A percentile compares a stretch with the other conserved stretches of the same genome.
Evolutionary conservation across 2,329 filamentous ascomycete genomes (phyloP).

Genomic region (Fusarium brachygibbosum): DNA sequence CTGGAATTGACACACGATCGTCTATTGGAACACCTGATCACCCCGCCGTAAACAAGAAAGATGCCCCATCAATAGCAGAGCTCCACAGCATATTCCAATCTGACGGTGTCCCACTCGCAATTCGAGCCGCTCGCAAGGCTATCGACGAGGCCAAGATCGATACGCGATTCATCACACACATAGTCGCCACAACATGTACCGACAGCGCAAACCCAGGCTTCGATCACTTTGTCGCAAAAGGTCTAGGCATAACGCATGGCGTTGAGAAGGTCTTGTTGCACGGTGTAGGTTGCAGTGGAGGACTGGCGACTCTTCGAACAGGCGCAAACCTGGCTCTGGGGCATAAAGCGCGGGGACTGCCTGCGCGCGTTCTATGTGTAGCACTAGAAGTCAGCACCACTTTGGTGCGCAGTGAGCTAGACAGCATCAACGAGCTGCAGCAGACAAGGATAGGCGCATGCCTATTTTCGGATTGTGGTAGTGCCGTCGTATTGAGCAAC

Average conservation of each 20-base stretch:
- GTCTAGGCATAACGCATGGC: constrained; percentile 67
- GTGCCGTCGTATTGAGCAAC: constrained; percentile 74
- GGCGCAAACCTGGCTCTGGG: constrained; percentile 76
- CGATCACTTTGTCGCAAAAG: constrained; percentile 73
- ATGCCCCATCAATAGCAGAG: constrained; percentile 66
- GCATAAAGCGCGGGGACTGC: constrained; percentile 68
- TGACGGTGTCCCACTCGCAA: constrained; percentile 70
- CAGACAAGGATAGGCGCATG: constrained; percentile 74
- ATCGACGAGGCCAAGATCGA: constrained; percentile 67
- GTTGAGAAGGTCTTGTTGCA: constrained; percentile 76
- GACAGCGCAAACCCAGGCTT: constrained; percentile 78
- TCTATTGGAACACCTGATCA: constrained; percentile 73
- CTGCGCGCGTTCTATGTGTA: constrained; percentile 74
- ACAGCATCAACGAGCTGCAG: constrained; percentile 70
- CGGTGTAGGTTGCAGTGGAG: constrained; percentile 75
- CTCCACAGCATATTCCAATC: constrained; percentile 68
- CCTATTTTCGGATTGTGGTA: constrained; percentile 79
- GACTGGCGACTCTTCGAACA: constrained; percentile 71
- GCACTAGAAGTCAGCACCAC: constrained; percentile 74
- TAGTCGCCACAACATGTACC: constrained; percentile 77
- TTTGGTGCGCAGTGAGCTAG: constrained; percentile 74
- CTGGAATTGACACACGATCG: constrained; percentile 73
- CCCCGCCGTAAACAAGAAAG: constrained; percentile 69
- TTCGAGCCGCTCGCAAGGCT: constrained; percentile 68
- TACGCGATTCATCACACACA: constrained; percentile 70